Evolutionary conservation across 352 stramenopile species (phyloP).

Genomic region (Globisporangium iwayamae): DNA sequence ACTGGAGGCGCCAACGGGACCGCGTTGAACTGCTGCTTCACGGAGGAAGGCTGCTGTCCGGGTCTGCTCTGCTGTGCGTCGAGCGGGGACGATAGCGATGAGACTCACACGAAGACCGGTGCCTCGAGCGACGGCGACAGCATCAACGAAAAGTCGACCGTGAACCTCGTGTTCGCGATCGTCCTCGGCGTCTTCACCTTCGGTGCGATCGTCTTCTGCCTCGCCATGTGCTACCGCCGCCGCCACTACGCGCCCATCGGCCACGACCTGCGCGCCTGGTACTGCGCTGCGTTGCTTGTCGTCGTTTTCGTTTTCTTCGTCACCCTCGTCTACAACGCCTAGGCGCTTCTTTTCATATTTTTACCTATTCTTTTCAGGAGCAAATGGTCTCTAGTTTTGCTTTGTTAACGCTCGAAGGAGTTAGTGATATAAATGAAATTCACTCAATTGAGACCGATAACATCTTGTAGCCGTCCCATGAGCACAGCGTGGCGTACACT

Average conservation of each 20-base stretch:
- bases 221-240: slow-evolving; percentile 58
- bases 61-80: slow-evolving; percentile 19
- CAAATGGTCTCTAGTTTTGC: not conserved
- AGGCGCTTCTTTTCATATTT: slow-evolving; percentile 10
- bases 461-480: slow-evolving; percentile 66
- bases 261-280: slow-evolving; percentile 57
- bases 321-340: slow-evolving; percentile 56
- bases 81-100: not conserved
- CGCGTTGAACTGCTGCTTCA: slow-evolving; percentile 29
- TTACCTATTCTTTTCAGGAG: not conserved
- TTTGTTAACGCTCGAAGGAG: slow-evolving; percentile 1
- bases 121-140: slow-evolving; percentile 9
- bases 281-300: slow-evolving; percentile 55
- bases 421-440: not conserved
- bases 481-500: slow-evolving; percentile 43
- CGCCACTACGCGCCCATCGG: slow-evolving; percentile 61
- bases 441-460: slow-evolving; percentile 23
- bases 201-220: slow-evolving; percentile 36
- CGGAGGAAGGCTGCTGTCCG: slow-evolving; percentile 20
- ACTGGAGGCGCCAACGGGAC: slow-evolving; percentile 22
- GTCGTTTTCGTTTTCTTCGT: slow-evolving; percentile 68
- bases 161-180: slow-evolving; percentile 41
- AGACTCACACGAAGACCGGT: not conserved
- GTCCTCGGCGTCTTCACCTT: slow-evolving; percentile 32
- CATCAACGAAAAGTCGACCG: slow-evolving; percentile 11